Conservation (phyloP, 2,329 filamentous ascomycete species). For the Phaeoacremonium minimum region DNA sequence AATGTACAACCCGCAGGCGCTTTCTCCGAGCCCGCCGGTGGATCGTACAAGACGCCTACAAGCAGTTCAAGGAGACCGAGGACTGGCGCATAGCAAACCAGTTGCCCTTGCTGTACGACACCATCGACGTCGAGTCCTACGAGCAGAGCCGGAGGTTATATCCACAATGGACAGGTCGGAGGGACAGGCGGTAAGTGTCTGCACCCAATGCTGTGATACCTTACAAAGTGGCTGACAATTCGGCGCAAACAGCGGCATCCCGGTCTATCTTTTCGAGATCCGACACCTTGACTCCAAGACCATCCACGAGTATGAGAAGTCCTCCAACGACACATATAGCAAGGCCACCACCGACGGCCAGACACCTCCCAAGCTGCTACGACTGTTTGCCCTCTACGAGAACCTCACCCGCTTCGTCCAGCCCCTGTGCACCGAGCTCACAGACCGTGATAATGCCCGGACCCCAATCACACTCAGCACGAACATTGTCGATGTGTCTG, state of each 20-base stretch:
- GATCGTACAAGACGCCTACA: conserved; percentile 69
- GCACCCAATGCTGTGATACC: too few species aligned
- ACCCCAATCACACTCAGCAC: conserved; percentile 91
- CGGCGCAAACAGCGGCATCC: conserved; percentile 68
- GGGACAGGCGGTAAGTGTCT: conserved; percentile 56
- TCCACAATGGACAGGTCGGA: conserved; percentile 89
- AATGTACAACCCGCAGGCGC: conserved; percentile 63
- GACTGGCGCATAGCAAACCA: conserved; percentile 79
- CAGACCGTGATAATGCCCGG: conserved; percentile 64
- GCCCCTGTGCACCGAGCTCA: conserved; percentile 75
- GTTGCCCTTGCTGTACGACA: conserved; percentile 75
- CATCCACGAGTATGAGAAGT: conserved; percentile 72
- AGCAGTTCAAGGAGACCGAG: conserved; percentile 84
- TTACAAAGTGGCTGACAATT: too few species aligned
- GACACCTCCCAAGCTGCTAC: conserved; percentile 70
- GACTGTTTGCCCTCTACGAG: conserved; percentile 90
- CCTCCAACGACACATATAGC: conserved; percentile 51
- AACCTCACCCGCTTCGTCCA: conserved; percentile 84
- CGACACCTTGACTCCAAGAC: conserved; percentile 77
- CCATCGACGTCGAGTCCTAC: conserved; percentile 80
- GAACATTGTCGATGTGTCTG: conserved; percentile 90
- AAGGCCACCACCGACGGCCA: conserved; percentile 63
- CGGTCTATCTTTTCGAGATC: conserved; percentile 88
- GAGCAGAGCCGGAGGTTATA: conserved; percentile 78
- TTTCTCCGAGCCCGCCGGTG: conserved; percentile 85